These are phyloP conservation scores for Plenodomus tracheiphilus DNA, from an alignment of 2,329 filamentous ascomycete species.

Conservation along the genomic window DNA sequence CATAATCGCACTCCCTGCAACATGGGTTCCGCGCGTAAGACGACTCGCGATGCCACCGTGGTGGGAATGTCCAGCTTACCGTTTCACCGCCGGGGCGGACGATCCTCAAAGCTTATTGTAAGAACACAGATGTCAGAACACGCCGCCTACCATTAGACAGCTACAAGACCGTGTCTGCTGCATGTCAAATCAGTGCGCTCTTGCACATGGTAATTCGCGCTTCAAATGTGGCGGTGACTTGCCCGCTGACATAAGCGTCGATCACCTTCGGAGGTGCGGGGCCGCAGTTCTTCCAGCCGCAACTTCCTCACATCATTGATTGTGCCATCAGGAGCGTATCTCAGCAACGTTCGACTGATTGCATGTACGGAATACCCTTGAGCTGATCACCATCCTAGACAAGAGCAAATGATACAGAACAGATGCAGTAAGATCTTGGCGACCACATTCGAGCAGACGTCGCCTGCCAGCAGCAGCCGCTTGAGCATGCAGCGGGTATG, in stretches of 20 bases:
- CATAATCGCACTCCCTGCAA: no score
- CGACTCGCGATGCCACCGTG: no score
- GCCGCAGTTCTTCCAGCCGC: background rate
- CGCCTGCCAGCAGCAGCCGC: slow-evolving; percentile 4
- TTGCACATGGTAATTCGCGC: background rate
- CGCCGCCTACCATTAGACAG: no score
- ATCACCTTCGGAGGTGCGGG: background rate
- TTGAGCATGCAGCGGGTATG: slow-evolving; percentile 10
- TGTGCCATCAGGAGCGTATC: background rate
- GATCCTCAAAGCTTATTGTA: no score
- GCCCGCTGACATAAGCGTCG: background rate
- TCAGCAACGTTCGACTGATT: background rate
- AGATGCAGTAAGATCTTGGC: background rate
- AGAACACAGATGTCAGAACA: no score
- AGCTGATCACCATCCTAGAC: background rate
- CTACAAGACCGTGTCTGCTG: no score
- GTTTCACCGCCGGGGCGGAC: no score
- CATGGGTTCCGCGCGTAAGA: no score
- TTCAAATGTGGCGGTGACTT: background rate
- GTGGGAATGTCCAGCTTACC: no score
- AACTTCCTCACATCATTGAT: background rate
- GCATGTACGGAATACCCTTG: background rate
- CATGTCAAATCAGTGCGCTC: no score
- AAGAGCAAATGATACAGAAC: background rate
- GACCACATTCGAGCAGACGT: background rate